Evolutionary conservation across 495 filamentous ascomycete genomes (phyloP).

Genomic region (Aspergillus bridgeri): DNA sequence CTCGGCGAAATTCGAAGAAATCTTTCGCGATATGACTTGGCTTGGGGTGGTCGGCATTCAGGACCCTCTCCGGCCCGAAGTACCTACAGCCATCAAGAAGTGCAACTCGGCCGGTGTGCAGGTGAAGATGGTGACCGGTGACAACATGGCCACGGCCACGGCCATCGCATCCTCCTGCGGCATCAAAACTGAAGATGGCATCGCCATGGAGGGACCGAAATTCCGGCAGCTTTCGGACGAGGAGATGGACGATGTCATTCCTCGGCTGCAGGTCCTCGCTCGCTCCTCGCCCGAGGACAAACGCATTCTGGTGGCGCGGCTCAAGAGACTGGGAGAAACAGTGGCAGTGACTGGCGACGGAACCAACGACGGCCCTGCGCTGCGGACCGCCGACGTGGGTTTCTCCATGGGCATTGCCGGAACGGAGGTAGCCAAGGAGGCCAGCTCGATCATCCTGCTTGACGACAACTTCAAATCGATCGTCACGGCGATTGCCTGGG

Average conservation of each 20-base stretch:
- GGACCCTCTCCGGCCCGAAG: slow-evolving; percentile 67
- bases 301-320: slow-evolving; percentile 68
- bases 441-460: slow-evolving; percentile 86
- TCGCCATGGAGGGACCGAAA: slow-evolving; percentile 79
- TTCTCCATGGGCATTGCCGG: slow-evolving; percentile 93
- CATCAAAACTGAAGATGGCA: slow-evolving; percentile 68
- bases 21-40: slow-evolving; percentile 60
- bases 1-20: slow-evolving; percentile 52
- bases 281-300: slow-evolving; percentile 89
- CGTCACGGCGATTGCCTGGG: slow-evolving; percentile 87
- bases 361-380: slow-evolving; percentile 84
- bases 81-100: slow-evolving; percentile 67
- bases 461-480: slow-evolving; percentile 90
- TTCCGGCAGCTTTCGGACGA: slow-evolving; percentile 73
- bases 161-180: slow-evolving; percentile 83
- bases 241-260: slow-evolving; percentile 70
- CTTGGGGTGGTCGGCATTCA: slow-evolving; percentile 64
- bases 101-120: slow-evolving; percentile 77
- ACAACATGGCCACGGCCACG: slow-evolving; percentile 76
- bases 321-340: slow-evolving; percentile 73
- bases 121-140: slow-evolving; percentile 87
- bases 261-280: slow-evolving; percentile 75
- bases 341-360: slow-evolving; percentile 87
- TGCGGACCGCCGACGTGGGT: slow-evolving; percentile 82
- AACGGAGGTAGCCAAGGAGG: slow-evolving; percentile 92